These are phyloP conservation scores for Globisporangium takayamanum DNA, from an alignment of 352 stramenopile species.

Conservation along the genomic window DNA sequence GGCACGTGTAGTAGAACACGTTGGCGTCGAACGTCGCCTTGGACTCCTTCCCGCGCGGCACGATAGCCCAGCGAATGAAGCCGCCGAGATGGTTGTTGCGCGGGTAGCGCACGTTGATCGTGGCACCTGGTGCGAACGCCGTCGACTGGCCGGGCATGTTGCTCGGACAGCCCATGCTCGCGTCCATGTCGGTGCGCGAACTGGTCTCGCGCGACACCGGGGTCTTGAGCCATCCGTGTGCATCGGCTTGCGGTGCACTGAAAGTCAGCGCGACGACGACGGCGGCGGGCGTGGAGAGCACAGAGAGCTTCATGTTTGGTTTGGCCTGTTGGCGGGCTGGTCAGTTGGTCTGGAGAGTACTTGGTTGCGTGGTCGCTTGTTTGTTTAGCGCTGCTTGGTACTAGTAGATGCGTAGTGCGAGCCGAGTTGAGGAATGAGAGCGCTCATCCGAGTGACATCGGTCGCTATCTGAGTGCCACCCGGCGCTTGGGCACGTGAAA, in stretches of 20 bases:
- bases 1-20: conserved; percentile 24
- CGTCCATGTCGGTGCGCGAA: conserved; percentile 23
- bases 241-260: not conserved
- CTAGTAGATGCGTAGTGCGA: not conserved
- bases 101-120: conserved; percentile 20
- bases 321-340: not conserved
- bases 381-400: not conserved
- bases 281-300: not conserved
- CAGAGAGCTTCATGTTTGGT: not conserved
- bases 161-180: conserved; percentile 19
- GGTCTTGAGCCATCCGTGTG: conserved; percentile 10
- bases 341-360: too few species aligned
- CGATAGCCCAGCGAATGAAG: conserved; percentile 24
- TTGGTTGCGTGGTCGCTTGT: too few species aligned
- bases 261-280: not conserved
- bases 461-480: too few species aligned
- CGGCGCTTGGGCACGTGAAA: too few species aligned
- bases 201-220: conserved; percentile 16
- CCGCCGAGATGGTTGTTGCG: conserved; percentile 32
- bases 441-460: too few species aligned
- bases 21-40: conserved; percentile 17
- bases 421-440: not conserved
- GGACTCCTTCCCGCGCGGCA: conserved; percentile 14
- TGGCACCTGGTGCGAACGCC: conserved; percentile 10
- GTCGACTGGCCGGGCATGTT: conserved; percentile 11